phyloP scores from a whole-genome alignment of 75 land plant genomes.

The Pseudotsuga menziesii region DNA sequence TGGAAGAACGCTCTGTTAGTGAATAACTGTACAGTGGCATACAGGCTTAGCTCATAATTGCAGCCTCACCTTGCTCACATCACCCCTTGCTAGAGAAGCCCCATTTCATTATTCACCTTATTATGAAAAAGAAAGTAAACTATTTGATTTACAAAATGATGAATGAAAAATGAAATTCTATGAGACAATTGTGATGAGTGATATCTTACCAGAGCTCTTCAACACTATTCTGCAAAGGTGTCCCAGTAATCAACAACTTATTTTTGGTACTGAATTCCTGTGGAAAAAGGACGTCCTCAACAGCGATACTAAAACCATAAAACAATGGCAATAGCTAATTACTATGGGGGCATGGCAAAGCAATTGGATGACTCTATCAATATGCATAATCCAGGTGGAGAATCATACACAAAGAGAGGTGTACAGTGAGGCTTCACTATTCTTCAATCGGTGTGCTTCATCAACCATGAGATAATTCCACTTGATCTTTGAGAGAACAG shows the following conservation, averaged over 20 bases:
- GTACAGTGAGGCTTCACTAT: slow-evolving; percentile 94
- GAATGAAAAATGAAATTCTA: no score
- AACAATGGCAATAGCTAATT: no score
- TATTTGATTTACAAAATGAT: no score
- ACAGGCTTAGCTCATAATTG: no score
- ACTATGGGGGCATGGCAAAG: no score
- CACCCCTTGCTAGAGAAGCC: no score
- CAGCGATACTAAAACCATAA: not conserved
- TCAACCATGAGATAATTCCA: slow-evolving; percentile 99
- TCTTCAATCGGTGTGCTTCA: slow-evolving; percentile 99
- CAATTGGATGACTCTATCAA: not conserved
- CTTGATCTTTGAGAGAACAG: slow-evolving; percentile 77
- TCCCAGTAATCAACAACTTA: slow-evolving; percentile 94
- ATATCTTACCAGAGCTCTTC: slow-evolving; percentile 88
- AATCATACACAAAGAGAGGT: slow-evolving; percentile 66
- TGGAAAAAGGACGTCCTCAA: slow-evolving; percentile 3
- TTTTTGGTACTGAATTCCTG: slow-evolving; percentile 99
- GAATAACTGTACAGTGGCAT: no score
- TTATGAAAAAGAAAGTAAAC: no score
- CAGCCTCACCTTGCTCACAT: no score
- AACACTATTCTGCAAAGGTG: slow-evolving; percentile 98
- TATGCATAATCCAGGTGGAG: not conserved
- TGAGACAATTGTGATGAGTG: no score
- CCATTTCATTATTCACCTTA: no score
- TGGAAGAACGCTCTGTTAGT: no score